Base-by-base conservation (phyloP, 1,284 basidiomycete species). In the Rhodotorula sp. region DNA sequence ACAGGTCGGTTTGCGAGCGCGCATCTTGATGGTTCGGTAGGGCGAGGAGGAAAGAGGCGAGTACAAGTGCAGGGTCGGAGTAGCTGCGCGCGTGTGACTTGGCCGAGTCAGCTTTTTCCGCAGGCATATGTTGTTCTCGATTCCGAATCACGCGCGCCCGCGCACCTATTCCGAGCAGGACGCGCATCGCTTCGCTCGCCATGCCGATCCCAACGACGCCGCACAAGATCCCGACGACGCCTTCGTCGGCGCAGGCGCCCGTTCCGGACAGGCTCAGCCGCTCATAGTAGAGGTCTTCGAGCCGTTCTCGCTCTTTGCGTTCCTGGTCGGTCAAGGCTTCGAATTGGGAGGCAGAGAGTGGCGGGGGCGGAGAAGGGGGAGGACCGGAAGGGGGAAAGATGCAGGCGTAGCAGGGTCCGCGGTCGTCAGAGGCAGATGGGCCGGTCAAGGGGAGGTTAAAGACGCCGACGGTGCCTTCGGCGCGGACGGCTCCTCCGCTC, bases 381-480 rank as follows among this genome's bases (percentile, higher is more conserved):
- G 68, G 58, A 0, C 67, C 48, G 5, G 70, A 23, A 3, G 73
- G 67, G 0, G 96, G 95, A 81, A 96, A 98, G 43, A 99, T 83
- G 80, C 97, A 99, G 6, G 97, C 86, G 82, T 97, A 97, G 81
- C 97, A 99, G 0, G 95, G 94, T 1, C 94, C 90, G 21, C 61
- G 61, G 3, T 7, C 47, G 1, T 31, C 23, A 23, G 34, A 6
- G 34, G 14, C 3, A 2, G 23, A 10, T 5, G 15, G 6, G n/a
- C 15, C 18, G 31, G 31, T 46, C n/a, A 75, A 58, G 3, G 71
- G 66, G 7, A 89, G 81, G 78, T 91, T 91, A 81, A 93, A 96
- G 4, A 89, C 86, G 72, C 89, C 90, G 58, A 98, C 86, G 80
- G 98, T 95, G 0, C 97, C 97, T 68, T 97, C 92, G 69, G 88